These are phyloP conservation scores for Clitopilus hobsonii DNA, from an alignment of 768 basidiomycete genomes.

Conservation along the genomic window DNA sequence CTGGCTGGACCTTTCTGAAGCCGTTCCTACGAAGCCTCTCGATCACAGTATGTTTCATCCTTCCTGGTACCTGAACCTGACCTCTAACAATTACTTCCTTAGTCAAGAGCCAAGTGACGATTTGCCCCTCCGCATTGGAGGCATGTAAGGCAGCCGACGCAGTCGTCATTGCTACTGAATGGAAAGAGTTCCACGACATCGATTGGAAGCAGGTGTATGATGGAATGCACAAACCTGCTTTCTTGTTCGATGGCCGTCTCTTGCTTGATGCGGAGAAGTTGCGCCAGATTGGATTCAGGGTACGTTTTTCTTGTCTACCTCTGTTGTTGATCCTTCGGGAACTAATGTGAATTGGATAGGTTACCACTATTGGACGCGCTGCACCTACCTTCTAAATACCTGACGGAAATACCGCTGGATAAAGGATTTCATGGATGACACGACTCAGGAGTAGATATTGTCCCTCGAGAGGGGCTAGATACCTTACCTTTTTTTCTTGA, in stretches of 20 bases:
- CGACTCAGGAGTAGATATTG: not conserved
- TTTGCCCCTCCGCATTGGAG: constrained; percentile 73
- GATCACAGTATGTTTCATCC: constrained; percentile 57
- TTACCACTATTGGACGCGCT: constrained; percentile 53
- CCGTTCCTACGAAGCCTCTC: constrained; percentile 56
- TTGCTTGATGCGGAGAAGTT: constrained; percentile 80
- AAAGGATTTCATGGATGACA: not conserved
- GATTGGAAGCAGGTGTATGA: constrained; percentile 86
- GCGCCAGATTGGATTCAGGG: constrained; percentile 87
- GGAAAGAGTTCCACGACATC: constrained; percentile 93
- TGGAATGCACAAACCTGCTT: constrained; percentile 96
- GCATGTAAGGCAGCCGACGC: constrained; percentile 90
- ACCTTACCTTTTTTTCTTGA: not conserved
- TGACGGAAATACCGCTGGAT: not conserved
- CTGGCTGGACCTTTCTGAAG: constrained; percentile 74
- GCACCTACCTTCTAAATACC: not conserved
- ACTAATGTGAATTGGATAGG: constrained; percentile 26
- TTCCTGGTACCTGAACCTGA: not conserved
- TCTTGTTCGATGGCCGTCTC: constrained; percentile 91
- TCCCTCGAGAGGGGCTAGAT: not conserved
- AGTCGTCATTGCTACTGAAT: constrained; percentile 94
- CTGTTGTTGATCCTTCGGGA: not conserved
- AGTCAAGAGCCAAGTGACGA: constrained; percentile 89
- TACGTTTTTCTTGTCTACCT: constrained; percentile 23
- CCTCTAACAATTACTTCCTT: not conserved